A percentile compares a stretch with the other conserved stretches of the same genome.
These are phyloP conservation scores for Trypethelium eluteriae DNA, from an alignment of 495 filamentous ascomycete species.

Conservation along the genomic window DNA sequence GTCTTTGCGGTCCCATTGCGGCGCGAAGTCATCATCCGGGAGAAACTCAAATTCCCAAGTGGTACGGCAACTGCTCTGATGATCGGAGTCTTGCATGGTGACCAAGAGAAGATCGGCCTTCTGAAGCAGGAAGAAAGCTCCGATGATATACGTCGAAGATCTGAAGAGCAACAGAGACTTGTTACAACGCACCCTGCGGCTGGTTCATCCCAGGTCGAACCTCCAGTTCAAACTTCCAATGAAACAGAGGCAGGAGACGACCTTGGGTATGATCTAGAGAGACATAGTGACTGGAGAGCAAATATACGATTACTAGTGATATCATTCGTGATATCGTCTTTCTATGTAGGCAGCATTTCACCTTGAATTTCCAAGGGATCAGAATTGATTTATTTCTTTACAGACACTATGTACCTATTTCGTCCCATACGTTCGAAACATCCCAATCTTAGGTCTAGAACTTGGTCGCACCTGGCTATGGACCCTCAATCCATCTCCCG, in stretches of 20 bases:
- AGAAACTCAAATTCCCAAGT: constrained; percentile 87
- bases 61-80: constrained; percentile 92
- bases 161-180: constrained; percentile 9
- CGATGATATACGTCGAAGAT: background rate
- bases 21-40: constrained; percentile 82
- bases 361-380: background rate
- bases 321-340: constrained; percentile 51
- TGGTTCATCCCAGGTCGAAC: background rate
- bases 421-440: constrained; percentile 70
- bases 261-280: constrained; percentile 12
- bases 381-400: constrained; percentile 14
- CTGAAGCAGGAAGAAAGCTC: constrained; percentile 21
- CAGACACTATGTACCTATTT: constrained; percentile 89
- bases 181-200: background rate
- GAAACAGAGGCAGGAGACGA: constrained; percentile 19
- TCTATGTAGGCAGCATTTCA: constrained; percentile 39
- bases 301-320: constrained; percentile 54
- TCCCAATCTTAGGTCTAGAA: constrained; percentile 72
- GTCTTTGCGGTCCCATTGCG: constrained; percentile 86
- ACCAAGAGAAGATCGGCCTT: constrained; percentile 33
- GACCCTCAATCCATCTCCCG: constrained; percentile 91
- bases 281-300: constrained; percentile 51
- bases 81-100: constrained; percentile 79
- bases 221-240: constrained; percentile 11
- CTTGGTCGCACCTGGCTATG: constrained; percentile 82